Base-by-base conservation (phyloP, 257 asterid genomes). In the Nicotiana obtusifolia region DNA sequence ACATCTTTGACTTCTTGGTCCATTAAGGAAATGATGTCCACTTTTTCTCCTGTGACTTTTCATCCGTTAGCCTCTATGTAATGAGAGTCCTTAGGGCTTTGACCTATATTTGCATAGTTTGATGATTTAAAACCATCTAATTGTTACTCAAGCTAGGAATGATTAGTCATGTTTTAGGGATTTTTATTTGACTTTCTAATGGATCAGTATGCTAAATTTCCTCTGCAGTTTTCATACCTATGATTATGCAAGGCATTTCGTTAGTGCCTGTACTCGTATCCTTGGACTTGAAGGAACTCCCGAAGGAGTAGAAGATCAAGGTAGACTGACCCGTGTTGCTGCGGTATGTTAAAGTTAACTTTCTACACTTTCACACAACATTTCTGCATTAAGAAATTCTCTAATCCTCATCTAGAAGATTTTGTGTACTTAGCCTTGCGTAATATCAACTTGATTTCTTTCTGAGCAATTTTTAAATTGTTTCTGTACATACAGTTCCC, bases 221-320 rank as follows among this genome's bases (percentile, higher is more conserved):
- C 86, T 83, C 33, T 86, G 88, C 94, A 94, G 98, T 83, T 94
- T 94, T 87, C 98, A 94, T 83, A 94, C 98, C 57, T 94, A 94
- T 83, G 98, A 94, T 88, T 94, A 94, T 87, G 98, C 98, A 84
- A 87, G 97, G 82, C 98, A 94, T 86, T 94, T 94, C 60, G 97
- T 93, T 80, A 94, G 98, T 85, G 97, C 98, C 28, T 94, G 98
- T 79, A 92, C 98, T 83, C 97, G 98, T 85, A 94, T 94, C 82
- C 96, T 94, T 77, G 98, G 97, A 82, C 92, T 94, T 78, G 98
- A 94, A 92, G 98, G 98, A 83, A 94, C 97, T 83, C 97, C 97
- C 66, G 97, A 93, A 86, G 98, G 98, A 79, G 98, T 94, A 81
- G 98, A 94, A 90, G 97, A 93, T 88, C 98, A 94, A 87, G 98